Evolutionary conservation across 202 grass and related monocot genomes (phyloP), one percentile per base, ranked within the genome.

Genomic region (Zizania palustris): DNA sequence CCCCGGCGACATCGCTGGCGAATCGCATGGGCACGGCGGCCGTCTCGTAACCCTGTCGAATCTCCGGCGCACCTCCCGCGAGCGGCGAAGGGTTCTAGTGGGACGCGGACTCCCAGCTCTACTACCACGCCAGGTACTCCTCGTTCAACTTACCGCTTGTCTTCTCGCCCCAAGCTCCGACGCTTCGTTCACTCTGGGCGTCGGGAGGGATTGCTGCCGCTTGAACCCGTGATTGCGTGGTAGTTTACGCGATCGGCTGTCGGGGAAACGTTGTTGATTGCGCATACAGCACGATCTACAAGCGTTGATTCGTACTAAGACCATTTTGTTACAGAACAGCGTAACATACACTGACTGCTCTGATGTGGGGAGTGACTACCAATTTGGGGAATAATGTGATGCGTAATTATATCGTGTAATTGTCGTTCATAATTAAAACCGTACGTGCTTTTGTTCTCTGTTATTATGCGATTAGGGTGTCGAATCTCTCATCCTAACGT

Each of bases 61-160:
- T 5, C 10, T 4, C 46, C 5, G 13, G 45, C 9, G 64, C 55
- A 40, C 51, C 57, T 63, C 78, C 68, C 53, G 67, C 60, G 44
- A 73, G 14, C 60, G 79, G 80, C 42, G 58, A 6, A 1, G 86
- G 84, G 1, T 90, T 92, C 73, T 71, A 71, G 60, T 93, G 90
- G 93, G 88, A 91, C 45, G 77, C 74, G 37, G 78, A 73, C 39
- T 91, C 84, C 3, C 83, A 89, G 75, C 88, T 93, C 67, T 93
- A 85, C 66, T 86, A 86, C 81, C 87, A 97, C 72, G 77, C 83
- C 82, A 86, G 87, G 93, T 96, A 45, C 60, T 12, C n/a, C 18
- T 28, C 64, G 21, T 18, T 34, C 38, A 21, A 63, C 7, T 16
- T 60, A n/a, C 49, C 44, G 50, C 21, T 66, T 65, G 37, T 12